A percentile compares a stretch with the other conserved stretches of the same genome.
phyloP scores from a whole-genome alignment of 2,329 filamentous ascomycete species.

The Xylaria polymorpha region DNA sequence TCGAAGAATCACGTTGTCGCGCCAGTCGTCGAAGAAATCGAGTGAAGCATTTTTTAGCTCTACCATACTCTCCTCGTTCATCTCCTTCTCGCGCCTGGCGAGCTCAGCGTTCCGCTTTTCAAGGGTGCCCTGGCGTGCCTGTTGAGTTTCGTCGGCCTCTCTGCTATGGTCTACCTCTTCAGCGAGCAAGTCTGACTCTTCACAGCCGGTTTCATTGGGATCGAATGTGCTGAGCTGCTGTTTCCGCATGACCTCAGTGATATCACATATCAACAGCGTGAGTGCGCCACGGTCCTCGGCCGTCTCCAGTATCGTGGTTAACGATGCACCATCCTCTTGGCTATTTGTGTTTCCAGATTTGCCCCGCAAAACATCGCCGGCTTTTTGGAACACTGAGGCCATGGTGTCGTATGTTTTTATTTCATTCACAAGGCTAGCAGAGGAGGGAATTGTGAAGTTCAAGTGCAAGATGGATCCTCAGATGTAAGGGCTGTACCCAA shows the following conservation, averaged over 20 bases:
- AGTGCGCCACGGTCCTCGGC: conserved; percentile 45
- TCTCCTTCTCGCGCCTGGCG: conserved; percentile 44
- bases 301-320: conserved; percentile 45
- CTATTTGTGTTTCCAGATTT: conserved; percentile 30
- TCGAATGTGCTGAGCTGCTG: conserved; percentile 42
- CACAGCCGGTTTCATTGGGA: conserved; percentile 39
- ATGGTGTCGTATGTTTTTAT: conserved; percentile 29
- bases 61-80: conserved; percentile 43
- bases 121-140: conserved; percentile 16
- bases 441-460: background rate
- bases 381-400: conserved; percentile 45
- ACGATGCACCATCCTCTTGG: conserved; percentile 45
- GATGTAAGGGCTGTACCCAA: background rate
- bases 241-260: conserved; percentile 47
- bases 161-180: conserved; percentile 6
- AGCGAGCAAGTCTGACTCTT: conserved; percentile 19
- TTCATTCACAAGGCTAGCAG: background rate
- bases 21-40: conserved; percentile 49
- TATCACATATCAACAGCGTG: conserved; percentile 45
- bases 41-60: conserved; percentile 46
- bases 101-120: conserved; percentile 42
- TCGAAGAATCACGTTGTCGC: conserved; percentile 47
- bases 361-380: conserved; percentile 40
- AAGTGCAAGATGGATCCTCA: background rate
- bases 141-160: conserved; percentile 29